A percentile compares a stretch with the other conserved stretches of the same genome.
Conservation (phyloP, 2,329 filamentous ascomycete species). For the Teratosphaeria destructans region DNA sequence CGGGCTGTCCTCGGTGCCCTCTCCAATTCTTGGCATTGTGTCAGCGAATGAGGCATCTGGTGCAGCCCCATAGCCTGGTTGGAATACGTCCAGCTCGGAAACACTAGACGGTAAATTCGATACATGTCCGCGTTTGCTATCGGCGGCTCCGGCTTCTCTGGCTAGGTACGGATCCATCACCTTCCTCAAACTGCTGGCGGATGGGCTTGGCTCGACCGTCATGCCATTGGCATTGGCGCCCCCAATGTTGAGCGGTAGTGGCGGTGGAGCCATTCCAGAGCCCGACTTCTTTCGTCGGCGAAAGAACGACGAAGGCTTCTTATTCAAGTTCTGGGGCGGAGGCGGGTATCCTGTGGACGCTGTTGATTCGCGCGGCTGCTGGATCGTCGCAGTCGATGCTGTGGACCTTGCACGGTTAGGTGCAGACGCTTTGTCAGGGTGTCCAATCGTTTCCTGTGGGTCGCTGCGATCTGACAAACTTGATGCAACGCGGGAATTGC, state of each 20-base stretch:
- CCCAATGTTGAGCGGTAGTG: slow-evolving; percentile 34
- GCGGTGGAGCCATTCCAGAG: slow-evolving; percentile 49
- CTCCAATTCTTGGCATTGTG: slow-evolving; percentile 35
- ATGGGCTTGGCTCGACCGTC: slow-evolving; percentile 37
- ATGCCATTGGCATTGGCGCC: slow-evolving; percentile 33
- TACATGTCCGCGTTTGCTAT: slow-evolving; percentile 6
- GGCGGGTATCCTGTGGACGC: neutral
- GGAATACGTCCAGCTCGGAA: slow-evolving; percentile 50
- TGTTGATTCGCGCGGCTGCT: slow-evolving; percentile 4
- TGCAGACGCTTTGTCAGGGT: slow-evolving; percentile 8
- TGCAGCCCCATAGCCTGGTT: slow-evolving; percentile 63
- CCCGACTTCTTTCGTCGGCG: slow-evolving; percentile 84
- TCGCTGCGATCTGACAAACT: slow-evolving; percentile 5
- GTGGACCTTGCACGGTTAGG: slow-evolving; percentile 10
- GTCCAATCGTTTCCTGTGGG: slow-evolving; percentile 1
- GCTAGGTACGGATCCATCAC: slow-evolving; percentile 77
- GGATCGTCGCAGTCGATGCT: slow-evolving; percentile 5
- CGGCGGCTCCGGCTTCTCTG: slow-evolving; percentile 13
- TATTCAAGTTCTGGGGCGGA: slow-evolving; percentile 48
- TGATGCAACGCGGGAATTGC: slow-evolving; percentile 13
- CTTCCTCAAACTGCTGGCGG: slow-evolving; percentile 70
- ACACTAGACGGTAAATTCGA: slow-evolving; percentile 22
- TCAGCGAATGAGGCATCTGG: slow-evolving; percentile 58
- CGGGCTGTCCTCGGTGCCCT: slow-evolving; percentile 27
- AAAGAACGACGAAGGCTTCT: slow-evolving; percentile 93